phyloP scores from a whole-genome alignment of 2,329 filamentous ascomycete species.

The Aphanocladium album region DNA sequence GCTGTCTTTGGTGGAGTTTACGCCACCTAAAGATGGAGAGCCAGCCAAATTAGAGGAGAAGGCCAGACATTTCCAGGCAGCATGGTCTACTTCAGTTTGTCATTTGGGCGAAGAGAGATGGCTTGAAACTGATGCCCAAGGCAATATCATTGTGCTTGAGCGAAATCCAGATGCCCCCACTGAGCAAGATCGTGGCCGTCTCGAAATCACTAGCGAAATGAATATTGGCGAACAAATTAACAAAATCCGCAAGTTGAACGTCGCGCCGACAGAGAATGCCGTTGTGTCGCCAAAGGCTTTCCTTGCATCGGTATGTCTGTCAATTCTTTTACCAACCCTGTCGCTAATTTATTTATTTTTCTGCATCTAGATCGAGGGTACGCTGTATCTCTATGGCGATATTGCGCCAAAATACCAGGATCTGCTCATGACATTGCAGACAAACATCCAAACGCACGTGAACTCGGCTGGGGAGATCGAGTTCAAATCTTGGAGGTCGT shows the following conservation, averaged over 20 bases:
- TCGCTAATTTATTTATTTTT: conserved; percentile 14
- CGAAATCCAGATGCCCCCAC: conserved; percentile 69
- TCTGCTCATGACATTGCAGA: conserved; percentile 76
- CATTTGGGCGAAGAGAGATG: conserved; percentile 69
- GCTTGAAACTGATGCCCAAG: conserved; percentile 79
- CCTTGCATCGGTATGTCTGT: conserved; percentile 70
- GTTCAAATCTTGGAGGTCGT: conserved; percentile 78
- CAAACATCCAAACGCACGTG: conserved; percentile 61
- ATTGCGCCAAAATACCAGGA: conserved; percentile 70
- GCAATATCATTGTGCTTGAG: conserved; percentile 78
- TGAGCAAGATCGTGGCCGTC: conserved; percentile 62
- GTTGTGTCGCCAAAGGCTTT: conserved; percentile 79
- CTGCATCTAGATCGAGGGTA: conserved; percentile 68
- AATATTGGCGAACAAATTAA: conserved; percentile 92
- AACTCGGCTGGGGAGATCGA: conserved; percentile 66
- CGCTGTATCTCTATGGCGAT: conserved; percentile 82
- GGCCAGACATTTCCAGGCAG: conserved; percentile 73
- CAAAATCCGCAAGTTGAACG: conserved; percentile 68
- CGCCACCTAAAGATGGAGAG: conserved; percentile 50
- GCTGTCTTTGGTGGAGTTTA: conserved; percentile 70
- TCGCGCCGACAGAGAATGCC: conserved; percentile 59
- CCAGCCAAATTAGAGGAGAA: conserved; percentile 64
- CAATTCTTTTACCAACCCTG: not conserved
- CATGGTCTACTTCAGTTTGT: conserved; percentile 76
- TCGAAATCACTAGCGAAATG: conserved; percentile 76